These are phyloP conservation scores for Xylaria sp. DNA, from an alignment of 2,329 filamentous ascomycete genomes.

Conservation along the genomic window DNA sequence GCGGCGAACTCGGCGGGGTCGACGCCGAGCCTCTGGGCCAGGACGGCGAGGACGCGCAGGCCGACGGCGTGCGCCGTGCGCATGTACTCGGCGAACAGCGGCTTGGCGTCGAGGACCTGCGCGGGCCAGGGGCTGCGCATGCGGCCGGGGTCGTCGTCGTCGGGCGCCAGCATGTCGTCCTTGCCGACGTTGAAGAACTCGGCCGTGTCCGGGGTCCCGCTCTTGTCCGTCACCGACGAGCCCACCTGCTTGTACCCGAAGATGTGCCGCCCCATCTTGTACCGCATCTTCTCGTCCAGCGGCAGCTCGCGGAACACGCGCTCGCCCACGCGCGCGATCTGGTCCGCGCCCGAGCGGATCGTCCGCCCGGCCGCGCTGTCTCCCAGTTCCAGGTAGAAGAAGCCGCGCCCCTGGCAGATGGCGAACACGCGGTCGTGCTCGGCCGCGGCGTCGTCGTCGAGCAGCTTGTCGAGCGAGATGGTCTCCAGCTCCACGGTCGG, in stretches of 20 bases:
- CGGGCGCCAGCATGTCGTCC: slow-evolving; percentile 36
- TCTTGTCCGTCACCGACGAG: slow-evolving; percentile 33
- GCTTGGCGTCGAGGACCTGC: slow-evolving; percentile 25
- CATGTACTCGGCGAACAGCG: slow-evolving; percentile 34
- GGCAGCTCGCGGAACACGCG: slow-evolving; percentile 34
- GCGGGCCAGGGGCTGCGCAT: slow-evolving; percentile 35
- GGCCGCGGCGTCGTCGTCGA: slow-evolving; percentile 19
- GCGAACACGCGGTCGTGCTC: slow-evolving; percentile 33
- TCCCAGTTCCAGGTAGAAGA: slow-evolving; percentile 38
- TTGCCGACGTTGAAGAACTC: slow-evolving; percentile 42
- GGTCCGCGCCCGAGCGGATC: slow-evolving; percentile 24
- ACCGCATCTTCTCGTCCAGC: slow-evolving; percentile 33
- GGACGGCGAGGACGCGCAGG: slow-evolving; percentile 32
- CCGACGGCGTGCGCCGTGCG: slow-evolving; percentile 34
- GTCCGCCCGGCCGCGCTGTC: slow-evolving; percentile 27
- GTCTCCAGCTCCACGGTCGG: slow-evolving; percentile 33
- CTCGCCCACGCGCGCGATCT: slow-evolving; percentile 30
- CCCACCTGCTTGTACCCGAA: slow-evolving; percentile 40
- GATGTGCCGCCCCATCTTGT: slow-evolving; percentile 29
- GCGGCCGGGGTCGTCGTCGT: no score
- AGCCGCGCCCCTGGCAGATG: slow-evolving; percentile 34
- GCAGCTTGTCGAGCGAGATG: slow-evolving; percentile 34
- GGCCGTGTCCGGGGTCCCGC: slow-evolving; percentile 35
- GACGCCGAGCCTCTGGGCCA: slow-evolving; percentile 35
- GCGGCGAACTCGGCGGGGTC: slow-evolving; percentile 28